Base-by-base conservation (phyloP, 129 eudicot genomes). In the Smallanthus sonchifolius region DNA sequence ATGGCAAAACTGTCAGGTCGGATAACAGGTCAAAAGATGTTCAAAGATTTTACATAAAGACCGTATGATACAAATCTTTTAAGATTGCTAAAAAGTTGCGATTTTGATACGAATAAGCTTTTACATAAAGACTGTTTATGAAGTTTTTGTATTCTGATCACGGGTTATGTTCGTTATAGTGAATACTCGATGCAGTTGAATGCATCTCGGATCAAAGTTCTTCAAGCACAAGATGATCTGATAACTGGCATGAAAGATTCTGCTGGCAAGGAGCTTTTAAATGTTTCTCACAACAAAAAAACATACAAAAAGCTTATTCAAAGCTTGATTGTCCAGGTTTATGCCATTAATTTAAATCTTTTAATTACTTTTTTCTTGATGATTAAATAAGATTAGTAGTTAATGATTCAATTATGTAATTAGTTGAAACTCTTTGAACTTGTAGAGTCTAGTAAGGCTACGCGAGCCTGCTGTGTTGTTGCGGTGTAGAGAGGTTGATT, bases 161-260 rank as follows among this genome's bases (percentile, higher is more conserved):
- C 34, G 47, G 36, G 24, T 35, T 70, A 65, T 54, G 47, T 61
- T 48, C 20, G 10, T 34, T 77, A 70, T 79, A 89, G 92, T 43
- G 92, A 87, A 77, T 89, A 89, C 83, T 89, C 96, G 19, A 83
- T 85, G 85, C 96, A 89, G 74, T 73, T 89, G 40, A 84, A 84
- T 67, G 92, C 92, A 37, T 80, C 89, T 17, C 87, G 92, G 40
- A 80, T 87, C 52, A 87, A 85, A 80, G 81, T 87, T 64, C 91
- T 89, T 68, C 96, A 87, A 73, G 96, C 90, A 43, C 92, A 89
- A 68, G 96, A 89, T 67, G 89, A 89, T 56, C 40, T 85, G 52
- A 85, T 89, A 16, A 72, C 20, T 48, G 79, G 75, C 49, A 84
- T 89, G 92, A 89, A 87, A 77, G 79, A 83, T 9, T 45, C 90